These are phyloP conservation scores for Stagonosporopsis vannaccii DNA, from an alignment of 2,329 filamentous ascomycete genomes.

Conservation along the genomic window DNA sequence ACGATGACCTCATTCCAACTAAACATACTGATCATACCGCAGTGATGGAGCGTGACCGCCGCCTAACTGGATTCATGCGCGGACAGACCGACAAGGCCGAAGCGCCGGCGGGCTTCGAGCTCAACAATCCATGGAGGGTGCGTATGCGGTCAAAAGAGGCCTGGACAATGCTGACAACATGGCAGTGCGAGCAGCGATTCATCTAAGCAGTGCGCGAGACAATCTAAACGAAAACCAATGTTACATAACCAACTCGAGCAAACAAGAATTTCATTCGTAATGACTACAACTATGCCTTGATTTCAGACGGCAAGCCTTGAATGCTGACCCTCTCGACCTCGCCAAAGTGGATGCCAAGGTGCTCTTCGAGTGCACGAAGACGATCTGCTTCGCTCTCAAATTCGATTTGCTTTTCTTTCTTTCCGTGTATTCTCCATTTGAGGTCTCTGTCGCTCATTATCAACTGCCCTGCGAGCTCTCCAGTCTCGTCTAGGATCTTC, in stretches of 20 bases:
- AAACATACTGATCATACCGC: conserved; percentile 39
- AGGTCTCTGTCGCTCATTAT: conserved; percentile 55
- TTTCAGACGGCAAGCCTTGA: conserved; percentile 42
- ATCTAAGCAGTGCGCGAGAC: conserved; percentile 32
- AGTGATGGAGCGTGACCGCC: conserved; percentile 73
- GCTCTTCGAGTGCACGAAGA: conserved; percentile 52
- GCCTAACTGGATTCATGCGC: conserved; percentile 67
- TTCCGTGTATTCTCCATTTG: conserved; percentile 55
- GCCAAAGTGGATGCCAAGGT: conserved; percentile 54
- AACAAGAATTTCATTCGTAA: conserved; percentile 20
- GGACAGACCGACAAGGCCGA: conserved; percentile 67
- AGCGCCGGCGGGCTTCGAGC: conserved; percentile 68
- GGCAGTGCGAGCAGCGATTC: conserved; percentile 50
- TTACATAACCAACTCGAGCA: conserved; percentile 26
- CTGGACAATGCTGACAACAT: conserved; percentile 32
- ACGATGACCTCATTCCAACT: conserved; percentile 42
- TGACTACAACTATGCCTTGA: conserved; percentile 27
- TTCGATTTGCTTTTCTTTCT: conserved; percentile 50
- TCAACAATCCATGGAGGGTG: conserved; percentile 74
- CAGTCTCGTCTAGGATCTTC: conserved; percentile 55
- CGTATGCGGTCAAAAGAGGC: conserved; percentile 27
- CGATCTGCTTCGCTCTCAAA: conserved; percentile 55
- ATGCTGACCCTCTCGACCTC: conserved; percentile 51
- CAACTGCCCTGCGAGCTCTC: conserved; percentile 48
- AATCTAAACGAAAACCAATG: conserved; percentile 16